phyloP scores from a whole-genome alignment of 345 rosid species.

The Brassica carinata region DNA sequence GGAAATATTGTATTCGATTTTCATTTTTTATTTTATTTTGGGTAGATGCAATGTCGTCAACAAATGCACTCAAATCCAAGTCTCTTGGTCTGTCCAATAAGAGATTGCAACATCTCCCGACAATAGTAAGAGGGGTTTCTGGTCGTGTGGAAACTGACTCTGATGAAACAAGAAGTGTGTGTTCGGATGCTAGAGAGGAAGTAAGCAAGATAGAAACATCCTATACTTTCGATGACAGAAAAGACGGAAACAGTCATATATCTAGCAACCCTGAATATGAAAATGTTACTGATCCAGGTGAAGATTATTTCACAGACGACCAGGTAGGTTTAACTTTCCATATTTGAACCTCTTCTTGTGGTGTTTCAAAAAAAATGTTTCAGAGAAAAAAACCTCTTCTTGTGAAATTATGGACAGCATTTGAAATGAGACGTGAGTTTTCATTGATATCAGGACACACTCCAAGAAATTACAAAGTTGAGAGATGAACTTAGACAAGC shows the following conservation, averaged over 20 bases:
- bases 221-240: background rate
- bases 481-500: slow-evolving; percentile 77
- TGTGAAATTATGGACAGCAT: background rate
- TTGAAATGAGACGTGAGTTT: background rate
- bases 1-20: background rate
- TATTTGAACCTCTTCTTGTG: background rate
- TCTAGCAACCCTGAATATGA: slow-evolving; percentile 12
- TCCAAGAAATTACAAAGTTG: slow-evolving; percentile 57
- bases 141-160: background rate
- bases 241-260: slow-evolving; percentile 31
- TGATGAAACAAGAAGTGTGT: background rate
- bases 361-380: too few species aligned
- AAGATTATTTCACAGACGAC: slow-evolving; percentile 45
- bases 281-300: slow-evolving; percentile 36
- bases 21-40: background rate
- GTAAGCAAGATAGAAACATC: background rate
- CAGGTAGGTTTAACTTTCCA: slow-evolving; percentile 42
- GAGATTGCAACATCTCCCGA: slow-evolving; percentile 13
- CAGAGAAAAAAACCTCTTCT: too few species aligned
- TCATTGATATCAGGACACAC: slow-evolving; percentile 42
- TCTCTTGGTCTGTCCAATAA: slow-evolving; percentile 21
- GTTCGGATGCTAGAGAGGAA: background rate
- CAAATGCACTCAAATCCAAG: slow-evolving; percentile 11
- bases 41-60: slow-evolving; percentile 17
- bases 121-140: slow-evolving; percentile 19